Percentiles rank a stretch among this genome's conserved stretches.
Conservation (phyloP, 1,284 basidiomycete species). For the Phellinidium pouzarii region DNA sequence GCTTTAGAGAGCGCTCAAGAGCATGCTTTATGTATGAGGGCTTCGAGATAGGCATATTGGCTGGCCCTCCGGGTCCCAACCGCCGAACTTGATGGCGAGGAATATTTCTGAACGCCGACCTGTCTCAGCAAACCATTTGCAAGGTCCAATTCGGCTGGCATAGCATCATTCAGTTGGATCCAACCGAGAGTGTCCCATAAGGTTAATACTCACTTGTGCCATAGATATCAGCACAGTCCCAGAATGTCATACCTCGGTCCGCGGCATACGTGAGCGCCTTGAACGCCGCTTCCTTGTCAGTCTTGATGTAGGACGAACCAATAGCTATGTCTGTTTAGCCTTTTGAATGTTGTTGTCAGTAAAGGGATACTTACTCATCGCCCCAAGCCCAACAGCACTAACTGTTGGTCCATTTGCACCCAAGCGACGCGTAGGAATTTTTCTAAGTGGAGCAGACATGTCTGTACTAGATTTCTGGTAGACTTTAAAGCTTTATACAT, state of each 20-base stretch:
- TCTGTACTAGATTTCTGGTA: no score
- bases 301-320: not conserved
- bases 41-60: constrained; percentile 19
- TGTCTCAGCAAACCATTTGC: constrained; percentile 18
- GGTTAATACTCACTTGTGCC: constrained; percentile 4
- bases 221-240: constrained; percentile 3
- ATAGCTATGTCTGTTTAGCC: not conserved
- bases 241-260: constrained; percentile 13
- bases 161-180: no score
- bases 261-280: not conserved
- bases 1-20: constrained; percentile 23
- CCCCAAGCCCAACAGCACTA: constrained; percentile 5
- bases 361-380: constrained; percentile 1
- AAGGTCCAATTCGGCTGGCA: not conserved
- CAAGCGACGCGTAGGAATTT: constrained; percentile 1
- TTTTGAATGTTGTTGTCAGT: not conserved
- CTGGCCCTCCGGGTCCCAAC: not conserved
- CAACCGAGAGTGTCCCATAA: not conserved
- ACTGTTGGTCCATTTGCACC: constrained; percentile 2
- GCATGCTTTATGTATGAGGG: constrained; percentile 22
- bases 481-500: no score
- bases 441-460: no score
- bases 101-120: constrained; percentile 24
- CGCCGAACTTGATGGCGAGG: constrained; percentile 27
- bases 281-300: not conserved